Percentiles rank a stretch among this genome's conserved stretches.
These are phyloP conservation scores for Coemansia sp. DNA, from an alignment of 192 early-diverging fungal species.

Conservation along the genomic window DNA sequence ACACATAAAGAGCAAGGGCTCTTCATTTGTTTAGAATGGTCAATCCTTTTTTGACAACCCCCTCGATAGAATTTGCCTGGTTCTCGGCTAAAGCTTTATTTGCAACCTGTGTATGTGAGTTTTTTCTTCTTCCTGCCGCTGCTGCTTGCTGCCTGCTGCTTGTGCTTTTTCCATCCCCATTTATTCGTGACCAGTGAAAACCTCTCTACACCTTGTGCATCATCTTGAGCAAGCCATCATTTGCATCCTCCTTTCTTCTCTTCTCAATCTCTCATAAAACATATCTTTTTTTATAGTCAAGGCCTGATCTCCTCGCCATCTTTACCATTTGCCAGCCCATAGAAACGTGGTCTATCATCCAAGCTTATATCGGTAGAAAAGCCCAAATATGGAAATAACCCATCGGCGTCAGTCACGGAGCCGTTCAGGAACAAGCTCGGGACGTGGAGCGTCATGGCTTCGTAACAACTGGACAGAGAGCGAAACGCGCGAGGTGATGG, in stretches of 20 bases:
- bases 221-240: not conserved
- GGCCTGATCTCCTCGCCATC: too few species aligned
- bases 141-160: not conserved
- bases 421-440: slow-evolving; percentile 1
- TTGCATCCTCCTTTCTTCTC: slow-evolving; percentile 3
- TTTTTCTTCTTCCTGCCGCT: not conserved
- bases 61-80: not conserved
- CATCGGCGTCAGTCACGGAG: not conserved
- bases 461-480: slow-evolving; percentile 53
- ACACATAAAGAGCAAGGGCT: not conserved
- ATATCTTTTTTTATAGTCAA: not conserved
- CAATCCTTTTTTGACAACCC: slow-evolving; percentile 5
- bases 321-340: too few species aligned
- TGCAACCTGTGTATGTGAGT: not conserved
- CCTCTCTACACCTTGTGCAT: not conserved
- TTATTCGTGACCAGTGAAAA: slow-evolving; percentile 5
- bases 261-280: not conserved
- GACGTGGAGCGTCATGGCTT: slow-evolving; percentile 36
- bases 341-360: too few species aligned
- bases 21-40: not conserved
- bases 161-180: not conserved
- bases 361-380: too few species aligned
- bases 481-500: slow-evolving; percentile 51
- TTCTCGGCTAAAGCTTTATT: not conserved
- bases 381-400: not conserved